A percentile compares a stretch with the other conserved stretches of the same genome.
Evolutionary conservation across 1,139 yeast species (phyloP).

Genomic region (Candida neerlandica): DNA sequence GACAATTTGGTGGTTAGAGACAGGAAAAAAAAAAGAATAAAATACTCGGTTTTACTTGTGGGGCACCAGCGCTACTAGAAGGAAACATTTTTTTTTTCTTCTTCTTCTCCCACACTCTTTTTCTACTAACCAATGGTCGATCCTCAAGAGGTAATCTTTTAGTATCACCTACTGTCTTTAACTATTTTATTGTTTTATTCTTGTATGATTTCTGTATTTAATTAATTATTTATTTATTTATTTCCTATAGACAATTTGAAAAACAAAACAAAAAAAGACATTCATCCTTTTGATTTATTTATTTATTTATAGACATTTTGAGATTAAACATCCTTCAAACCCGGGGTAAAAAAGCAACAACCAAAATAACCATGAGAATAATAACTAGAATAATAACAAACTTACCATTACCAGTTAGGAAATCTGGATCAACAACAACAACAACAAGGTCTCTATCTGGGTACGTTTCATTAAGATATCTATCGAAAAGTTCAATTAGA

Average conservation of each 20-base stretch:
- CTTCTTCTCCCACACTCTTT: neutral
- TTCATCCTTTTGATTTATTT: neutral
- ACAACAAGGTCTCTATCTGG: no score
- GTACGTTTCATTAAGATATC: neutral
- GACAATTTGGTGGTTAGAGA: no score
- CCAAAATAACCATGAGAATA: neutral
- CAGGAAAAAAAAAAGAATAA: no score
- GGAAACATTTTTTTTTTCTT: neutral
- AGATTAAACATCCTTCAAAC: neutral
- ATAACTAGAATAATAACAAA: constrained; percentile 2
- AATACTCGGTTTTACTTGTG: neutral
- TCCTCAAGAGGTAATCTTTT: neutral
- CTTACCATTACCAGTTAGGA: neutral
- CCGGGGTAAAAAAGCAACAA: neutral
- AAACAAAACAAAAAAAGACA: no score
- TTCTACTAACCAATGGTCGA: neutral
- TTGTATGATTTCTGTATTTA: neutral
- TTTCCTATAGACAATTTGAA: neutral
- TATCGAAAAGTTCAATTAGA: neutral
- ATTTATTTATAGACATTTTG: neutral
- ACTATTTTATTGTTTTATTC: neutral
- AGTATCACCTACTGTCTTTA: neutral
- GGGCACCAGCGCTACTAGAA: neutral
- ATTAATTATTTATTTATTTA: neutral
- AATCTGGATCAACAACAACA: no score